phyloP scores from a whole-genome alignment of 1,284 basidiomycete species.

The Pseudozyma sp. region DNA sequence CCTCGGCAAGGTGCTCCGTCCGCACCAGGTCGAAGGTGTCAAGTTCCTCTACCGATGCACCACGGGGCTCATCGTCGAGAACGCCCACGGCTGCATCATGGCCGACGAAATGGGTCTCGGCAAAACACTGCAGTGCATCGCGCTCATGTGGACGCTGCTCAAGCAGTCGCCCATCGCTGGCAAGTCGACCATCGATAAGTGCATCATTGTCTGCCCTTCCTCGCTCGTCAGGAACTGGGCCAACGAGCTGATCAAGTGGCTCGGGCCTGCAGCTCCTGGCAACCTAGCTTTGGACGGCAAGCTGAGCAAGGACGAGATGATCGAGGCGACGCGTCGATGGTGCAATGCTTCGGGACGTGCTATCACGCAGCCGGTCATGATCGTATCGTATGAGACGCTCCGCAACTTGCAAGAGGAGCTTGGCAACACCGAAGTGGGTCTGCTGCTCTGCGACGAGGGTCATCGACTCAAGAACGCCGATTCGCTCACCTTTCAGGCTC shows the following conservation, averaged over 20 bases:
- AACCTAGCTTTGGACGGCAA: conserved; percentile 65
- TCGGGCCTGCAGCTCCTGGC: conserved; percentile 62
- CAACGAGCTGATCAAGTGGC: conserved; percentile 79
- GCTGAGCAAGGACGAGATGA: conserved; percentile 66
- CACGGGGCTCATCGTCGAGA: conserved; percentile 90
- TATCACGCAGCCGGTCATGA: conserved; percentile 79
- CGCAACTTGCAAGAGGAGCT: conserved; percentile 69
- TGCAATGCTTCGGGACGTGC: conserved; percentile 59
- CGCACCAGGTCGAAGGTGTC: conserved; percentile 76
- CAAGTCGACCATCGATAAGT: conserved; percentile 93
- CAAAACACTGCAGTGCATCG: conserved; percentile 95
- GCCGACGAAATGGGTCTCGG: conserved; percentile 94
- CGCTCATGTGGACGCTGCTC: conserved; percentile 94
- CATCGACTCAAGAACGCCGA: conserved; percentile 93
- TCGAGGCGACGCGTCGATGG: conserved; percentile 64
- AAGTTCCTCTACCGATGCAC: conserved; percentile 97
- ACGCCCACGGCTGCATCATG: conserved; percentile 98
- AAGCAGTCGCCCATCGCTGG: conserved; percentile 92
- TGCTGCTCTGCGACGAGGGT: conserved; percentile 95
- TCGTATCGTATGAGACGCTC: conserved; percentile 97
- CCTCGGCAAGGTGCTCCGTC: conserved; percentile 74
- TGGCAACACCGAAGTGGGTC: conserved; percentile 76
- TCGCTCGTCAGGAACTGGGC: conserved; percentile 99
- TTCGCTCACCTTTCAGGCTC: conserved; percentile 81
- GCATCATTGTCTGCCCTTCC: conserved; percentile 96